Conservation (phyloP, 768 basidiomycete species). For the Stropharia rugosoannulata region DNA sequence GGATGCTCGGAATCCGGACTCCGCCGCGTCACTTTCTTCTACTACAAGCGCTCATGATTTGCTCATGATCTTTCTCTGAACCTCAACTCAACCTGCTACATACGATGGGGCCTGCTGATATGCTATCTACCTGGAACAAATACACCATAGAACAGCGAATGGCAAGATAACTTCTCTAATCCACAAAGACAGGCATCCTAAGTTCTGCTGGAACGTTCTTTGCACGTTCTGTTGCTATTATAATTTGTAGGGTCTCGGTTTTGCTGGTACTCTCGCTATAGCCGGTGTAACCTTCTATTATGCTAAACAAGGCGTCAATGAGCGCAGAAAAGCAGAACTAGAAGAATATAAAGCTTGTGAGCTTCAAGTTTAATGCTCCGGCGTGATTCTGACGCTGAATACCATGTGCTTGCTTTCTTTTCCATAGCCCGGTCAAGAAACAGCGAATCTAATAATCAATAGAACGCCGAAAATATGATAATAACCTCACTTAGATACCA, state of each 20-base stretch:
- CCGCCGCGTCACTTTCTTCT: no score
- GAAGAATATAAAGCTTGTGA: slow-evolving; percentile 29
- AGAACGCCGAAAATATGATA: no score
- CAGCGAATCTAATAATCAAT: background rate
- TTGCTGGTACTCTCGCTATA: slow-evolving; percentile 27
- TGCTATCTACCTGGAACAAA: background rate
- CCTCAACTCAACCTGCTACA: no score
- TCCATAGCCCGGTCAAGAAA: background rate
- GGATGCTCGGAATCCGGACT: no score
- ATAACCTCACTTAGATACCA: no score
- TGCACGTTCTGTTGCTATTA: background rate
- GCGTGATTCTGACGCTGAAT: background rate
- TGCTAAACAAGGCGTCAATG: slow-evolving; percentile 29
- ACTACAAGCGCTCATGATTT: no score
- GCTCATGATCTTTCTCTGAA: no score
- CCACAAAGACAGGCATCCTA: background rate
- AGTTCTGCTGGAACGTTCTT: background rate
- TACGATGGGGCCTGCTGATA: no score
- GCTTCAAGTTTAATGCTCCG: slow-evolving; percentile 3
- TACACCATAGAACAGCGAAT: background rate
- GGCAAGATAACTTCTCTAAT: background rate
- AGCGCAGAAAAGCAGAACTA: slow-evolving; percentile 31
- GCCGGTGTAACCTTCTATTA: slow-evolving; percentile 31
- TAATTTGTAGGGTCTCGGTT: slow-evolving; percentile 23
- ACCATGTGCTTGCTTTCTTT: background rate